A percentile compares a stretch with the other conserved stretches of the same genome.
phyloP scores from a whole-genome alignment of 495 filamentous ascomycete genomes.

The Penicillium paxilli region DNA sequence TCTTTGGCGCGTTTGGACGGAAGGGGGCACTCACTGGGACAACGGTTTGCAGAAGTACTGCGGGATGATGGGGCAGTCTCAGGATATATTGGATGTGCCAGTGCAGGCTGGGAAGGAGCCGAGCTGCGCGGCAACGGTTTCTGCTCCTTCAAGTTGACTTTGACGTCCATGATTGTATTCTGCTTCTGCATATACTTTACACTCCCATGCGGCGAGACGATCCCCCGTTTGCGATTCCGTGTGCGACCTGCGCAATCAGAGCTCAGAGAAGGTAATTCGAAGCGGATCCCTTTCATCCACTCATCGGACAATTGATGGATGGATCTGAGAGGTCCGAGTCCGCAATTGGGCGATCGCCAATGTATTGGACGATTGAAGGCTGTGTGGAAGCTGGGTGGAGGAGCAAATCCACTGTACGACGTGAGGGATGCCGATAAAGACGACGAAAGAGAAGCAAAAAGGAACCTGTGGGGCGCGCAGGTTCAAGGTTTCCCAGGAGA shows the following conservation, averaged over 20 bases:
- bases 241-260: constrained; percentile 19
- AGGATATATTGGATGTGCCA: constrained; percentile 23
- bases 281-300: constrained; percentile 14
- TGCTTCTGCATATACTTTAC: constrained; percentile 29
- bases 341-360: constrained; percentile 17
- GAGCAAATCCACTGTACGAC: constrained; percentile 15
- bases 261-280: background rate
- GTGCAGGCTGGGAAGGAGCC: constrained; percentile 11
- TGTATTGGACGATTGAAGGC: constrained; percentile 16
- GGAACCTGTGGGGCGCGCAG: constrained; percentile 15
- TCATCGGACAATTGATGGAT: constrained; percentile 20
- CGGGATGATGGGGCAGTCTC: constrained; percentile 16
- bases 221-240: constrained; percentile 23
- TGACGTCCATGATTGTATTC: no score
- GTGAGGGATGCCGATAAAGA: constrained; percentile 27
- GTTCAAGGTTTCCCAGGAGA: constrained; percentile 4
- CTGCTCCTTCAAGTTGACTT: constrained; percentile 25
- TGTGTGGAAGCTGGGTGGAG: constrained; percentile 4
- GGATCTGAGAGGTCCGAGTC: background rate
- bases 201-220: constrained; percentile 19
- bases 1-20: background rate
- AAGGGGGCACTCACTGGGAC: constrained; percentile 23
- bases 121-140: constrained; percentile 20
- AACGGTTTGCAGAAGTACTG: constrained; percentile 19
- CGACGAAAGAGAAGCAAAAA: constrained; percentile 1